Evolutionary conservation across 192 early-diverging fungal genomes (phyloP).

Genomic region (Podila clonocystis): DNA sequence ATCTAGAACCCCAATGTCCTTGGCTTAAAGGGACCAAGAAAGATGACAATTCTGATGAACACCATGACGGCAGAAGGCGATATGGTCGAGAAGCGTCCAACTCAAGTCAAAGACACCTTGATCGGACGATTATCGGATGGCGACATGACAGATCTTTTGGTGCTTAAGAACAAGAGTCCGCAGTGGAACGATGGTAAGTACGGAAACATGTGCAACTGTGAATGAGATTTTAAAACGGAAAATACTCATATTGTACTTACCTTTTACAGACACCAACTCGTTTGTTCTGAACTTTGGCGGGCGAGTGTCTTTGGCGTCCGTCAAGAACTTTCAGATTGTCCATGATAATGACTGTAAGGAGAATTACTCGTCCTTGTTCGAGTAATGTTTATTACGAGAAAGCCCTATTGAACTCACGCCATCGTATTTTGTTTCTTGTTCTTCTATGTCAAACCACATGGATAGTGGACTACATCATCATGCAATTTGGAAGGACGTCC

Average conservation of each 20-base stretch:
- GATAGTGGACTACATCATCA: constrained; percentile 88
- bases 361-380: not conserved
- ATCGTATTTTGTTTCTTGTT: not conserved
- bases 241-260: not conserved
- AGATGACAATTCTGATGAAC: constrained; percentile 87
- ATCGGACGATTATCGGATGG: constrained; percentile 64
- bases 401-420: not conserved
- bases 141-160: constrained; percentile 71
- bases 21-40: constrained; percentile 91
- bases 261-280: constrained; percentile 76
- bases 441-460: not conserved
- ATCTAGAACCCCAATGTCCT: constrained; percentile 85
- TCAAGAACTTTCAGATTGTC: constrained; percentile 98
- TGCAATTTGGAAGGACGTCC: constrained; percentile 91
- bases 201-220: not conserved
- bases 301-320: constrained; percentile 86
- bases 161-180: constrained; percentile 90
- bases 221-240: not conserved
- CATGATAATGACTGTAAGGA: constrained; percentile 88
- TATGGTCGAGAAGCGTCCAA: constrained; percentile 62
- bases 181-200: constrained; percentile 88
- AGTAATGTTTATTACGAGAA: not conserved
- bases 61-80: constrained; percentile 70
- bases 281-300: constrained; percentile 96
- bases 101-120: constrained; percentile 70